Base-by-base conservation (phyloP, 1,284 basidiomycete species). In the Leucoagaricus sp. region DNA sequence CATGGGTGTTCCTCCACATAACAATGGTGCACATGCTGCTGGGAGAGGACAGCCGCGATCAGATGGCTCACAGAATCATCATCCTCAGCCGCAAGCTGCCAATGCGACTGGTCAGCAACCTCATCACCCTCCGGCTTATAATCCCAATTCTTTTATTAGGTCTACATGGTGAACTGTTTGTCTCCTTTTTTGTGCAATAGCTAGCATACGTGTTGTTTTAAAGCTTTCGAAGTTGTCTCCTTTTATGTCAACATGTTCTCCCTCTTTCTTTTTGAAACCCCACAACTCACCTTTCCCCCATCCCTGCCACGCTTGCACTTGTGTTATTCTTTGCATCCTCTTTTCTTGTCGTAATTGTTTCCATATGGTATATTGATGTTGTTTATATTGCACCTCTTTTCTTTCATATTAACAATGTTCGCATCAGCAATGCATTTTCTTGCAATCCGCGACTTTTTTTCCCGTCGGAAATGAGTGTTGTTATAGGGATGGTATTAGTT, bases 1-100 rank as follows among this genome's bases (percentile, higher is more conserved):
- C 25, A 55, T 55, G 53, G 28, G 40, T 52, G 28, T 57, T 50
- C 48, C 29, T 7, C 49, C 49, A 2, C 40, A 19, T 8, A 70
- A 75, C 62, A 62, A 65, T 17, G 63, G 74, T 7, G 8, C 40
- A 21, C 15, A 9, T 38, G 36, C 36, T 38, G 7, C 36, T 38
- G 74, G 71, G 28, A 74, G 76, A 41, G 70, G 73, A 3, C 69
- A 76, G 56, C 65, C 69, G 33, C 73, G 78, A 48, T 67, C 69
- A 53, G 76, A 79, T 53, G 36, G 48, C 29, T 40, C 58, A 59
- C 73, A 69, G 42, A 68, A 64, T 44, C 67, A 70, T 53, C 66
- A 67, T 51, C 65, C 69, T 50, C 66, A n/a, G n/a, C n/a, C n/a
- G n/a, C n/a, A 68, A 53, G 64, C 69, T 53, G 42, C 52, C 12